These are phyloP conservation scores for Fusarium sp. DNA, from an alignment of 2,329 filamentous ascomycete genomes.

Conservation along the genomic window DNA sequence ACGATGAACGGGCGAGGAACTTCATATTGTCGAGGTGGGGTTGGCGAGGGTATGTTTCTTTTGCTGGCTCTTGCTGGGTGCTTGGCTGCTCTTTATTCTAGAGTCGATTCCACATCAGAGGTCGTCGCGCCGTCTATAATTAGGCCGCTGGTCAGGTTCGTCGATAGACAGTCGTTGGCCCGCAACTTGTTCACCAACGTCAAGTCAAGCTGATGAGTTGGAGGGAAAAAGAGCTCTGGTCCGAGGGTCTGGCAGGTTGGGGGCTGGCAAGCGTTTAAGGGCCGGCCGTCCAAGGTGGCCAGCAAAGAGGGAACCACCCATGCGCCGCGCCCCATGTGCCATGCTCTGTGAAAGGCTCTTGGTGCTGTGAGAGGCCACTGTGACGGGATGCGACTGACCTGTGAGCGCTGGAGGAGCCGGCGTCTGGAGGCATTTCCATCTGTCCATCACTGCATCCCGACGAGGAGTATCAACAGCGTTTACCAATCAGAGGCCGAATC, in stretches of 20 bases:
- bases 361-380: constrained; percentile 30
- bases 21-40: constrained; percentile 37
- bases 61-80: constrained; percentile 2
- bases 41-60: constrained; percentile 2
- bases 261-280: constrained; percentile 46
- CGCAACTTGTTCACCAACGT: constrained; percentile 16
- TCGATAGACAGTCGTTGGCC: constrained; percentile 21
- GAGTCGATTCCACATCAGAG: constrained; percentile 33
- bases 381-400: constrained; percentile 30
- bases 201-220: constrained; percentile 13
- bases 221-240: constrained; percentile 11
- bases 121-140: constrained; percentile 1
- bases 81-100: constrained; percentile 36
- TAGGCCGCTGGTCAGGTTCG: constrained; percentile 12
- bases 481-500: constrained; percentile 45
- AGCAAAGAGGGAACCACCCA: constrained; percentile 13
- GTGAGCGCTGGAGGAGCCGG: constrained; percentile 35
- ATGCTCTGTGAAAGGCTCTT: constrained; percentile 27
- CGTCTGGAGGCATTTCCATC: constrained; percentile 35
- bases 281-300: constrained; percentile 34
- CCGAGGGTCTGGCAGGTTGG: constrained; percentile 24
- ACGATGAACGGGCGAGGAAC: constrained; percentile 8
- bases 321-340: constrained; percentile 13
- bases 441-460: constrained; percentile 31
- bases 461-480: constrained; percentile 9